Base-by-base conservation (phyloP, 2,329 filamentous ascomycete species). In the Cladosporium halotolerans region DNA sequence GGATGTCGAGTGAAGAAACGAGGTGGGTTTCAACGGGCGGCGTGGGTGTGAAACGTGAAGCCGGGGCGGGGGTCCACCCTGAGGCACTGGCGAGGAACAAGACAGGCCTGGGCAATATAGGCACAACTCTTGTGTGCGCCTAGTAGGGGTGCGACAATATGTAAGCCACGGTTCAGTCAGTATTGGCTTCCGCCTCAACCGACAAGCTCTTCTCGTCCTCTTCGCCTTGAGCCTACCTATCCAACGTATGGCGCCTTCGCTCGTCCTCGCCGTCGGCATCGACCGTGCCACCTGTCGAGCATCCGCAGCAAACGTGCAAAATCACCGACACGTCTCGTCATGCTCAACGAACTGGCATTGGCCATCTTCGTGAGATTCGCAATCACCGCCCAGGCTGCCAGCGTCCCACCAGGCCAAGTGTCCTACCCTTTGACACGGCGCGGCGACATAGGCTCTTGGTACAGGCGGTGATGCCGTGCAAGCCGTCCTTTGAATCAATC, bases 81-180 rank as follows among this genome's bases (percentile, higher is more conserved):
- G 13, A 39, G 14, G 40, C 48, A 38, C 48, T 33, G 38, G 39
- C 38, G 38, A 42, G 47, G 42, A 31, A 50, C 48, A 51, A 51
- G 48, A 39, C 48, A 40, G 31, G 48, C 14, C 48, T 51, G 48
- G 48, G 48, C 48, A 43, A 28, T 43, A 51, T 51, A 42, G 31
- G 42, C 47, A 28, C 40, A 33, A 10, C 11, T 51, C 48, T 51
- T 51, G 48, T 36, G 7, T 44, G 48, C 40, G 18, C 10, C 48
- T 51, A 44, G 47, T 23, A 50, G 47, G 47, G 47, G 28, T 39
- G 16, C n/a, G 36, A 42, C 11, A n/a, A 28, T 18, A 39, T 47
- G 23, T 16, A 50, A 42, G 39, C 47, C 18, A 10, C 14, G 38
- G 38, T 13, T 31, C 8, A 36, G 28, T 11, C 38, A 34, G 32